These are phyloP conservation scores for Harringtonia aguacate DNA, from an alignment of 2,329 filamentous ascomycete genomes.

Conservation along the genomic window DNA sequence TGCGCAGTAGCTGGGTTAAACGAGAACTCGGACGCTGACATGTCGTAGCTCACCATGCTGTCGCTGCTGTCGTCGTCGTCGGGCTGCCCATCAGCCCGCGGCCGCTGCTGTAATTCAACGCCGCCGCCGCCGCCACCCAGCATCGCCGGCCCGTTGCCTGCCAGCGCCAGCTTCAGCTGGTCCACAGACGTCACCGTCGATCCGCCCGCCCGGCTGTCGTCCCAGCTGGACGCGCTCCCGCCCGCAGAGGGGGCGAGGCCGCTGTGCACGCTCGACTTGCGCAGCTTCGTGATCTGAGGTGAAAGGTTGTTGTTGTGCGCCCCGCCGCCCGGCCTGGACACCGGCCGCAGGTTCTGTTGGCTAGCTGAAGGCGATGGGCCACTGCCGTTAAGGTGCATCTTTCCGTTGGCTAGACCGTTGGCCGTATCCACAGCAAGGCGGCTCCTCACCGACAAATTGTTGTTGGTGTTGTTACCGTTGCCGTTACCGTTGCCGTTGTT, in stretches of 20 bases:
- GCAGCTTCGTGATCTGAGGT: slow-evolving; percentile 30
- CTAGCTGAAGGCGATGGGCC: slow-evolving; percentile 34
- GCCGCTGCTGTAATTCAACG: too few relatives aligned
- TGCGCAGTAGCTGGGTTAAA: slow-evolving; percentile 34
- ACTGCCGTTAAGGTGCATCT: slow-evolving; percentile 16
- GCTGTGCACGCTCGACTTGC: slow-evolving; percentile 45
- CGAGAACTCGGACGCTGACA: slow-evolving; percentile 55
- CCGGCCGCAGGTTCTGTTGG: slow-evolving; percentile 38
- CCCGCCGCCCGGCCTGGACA: slow-evolving; percentile 26
- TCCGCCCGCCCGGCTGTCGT: slow-evolving; percentile 10
- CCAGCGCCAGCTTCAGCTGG: slow-evolving; percentile 51
- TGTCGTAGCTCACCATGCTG: slow-evolving; percentile 62
- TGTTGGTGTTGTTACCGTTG: too few relatives aligned
- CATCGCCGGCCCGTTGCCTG: slow-evolving; percentile 34
- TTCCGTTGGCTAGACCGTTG: slow-evolving; percentile 14
- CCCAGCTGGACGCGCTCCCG: slow-evolving; percentile 18
- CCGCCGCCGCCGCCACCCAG: slow-evolving; percentile 6
- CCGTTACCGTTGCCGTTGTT: too few relatives aligned
- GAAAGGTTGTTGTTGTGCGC: slow-evolving; percentile 12
- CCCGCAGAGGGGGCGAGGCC: slow-evolving; percentile 33
- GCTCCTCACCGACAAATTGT: slow-evolving; percentile 23
- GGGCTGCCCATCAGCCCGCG: too few relatives aligned
- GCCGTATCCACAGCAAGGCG: slow-evolving; percentile 40
- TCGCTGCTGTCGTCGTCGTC: slow-evolving; percentile 48
- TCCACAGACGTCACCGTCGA: slow-evolving; percentile 47